phyloP scores from a whole-genome alignment of 164 flowering plant genomes.

The Vitis riparia region DNA sequence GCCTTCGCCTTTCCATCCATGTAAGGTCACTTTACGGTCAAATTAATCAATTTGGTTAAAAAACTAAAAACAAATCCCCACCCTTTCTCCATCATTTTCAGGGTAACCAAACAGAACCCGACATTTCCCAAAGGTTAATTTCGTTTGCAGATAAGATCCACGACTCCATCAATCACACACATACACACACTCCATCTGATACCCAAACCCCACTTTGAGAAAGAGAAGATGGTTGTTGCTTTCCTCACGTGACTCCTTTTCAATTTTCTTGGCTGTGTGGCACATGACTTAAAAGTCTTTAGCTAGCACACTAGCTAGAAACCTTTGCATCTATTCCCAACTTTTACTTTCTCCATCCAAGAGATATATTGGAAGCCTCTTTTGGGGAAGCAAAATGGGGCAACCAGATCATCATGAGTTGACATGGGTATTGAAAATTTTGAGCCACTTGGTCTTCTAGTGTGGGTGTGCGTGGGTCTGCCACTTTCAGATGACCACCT shows the following conservation, averaged over 20 bases:
- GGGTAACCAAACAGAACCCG: too few species aligned
- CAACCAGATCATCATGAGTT: background rate
- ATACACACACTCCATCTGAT: background rate
- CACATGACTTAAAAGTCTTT: background rate
- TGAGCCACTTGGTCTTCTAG: background rate
- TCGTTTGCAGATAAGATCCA: too few species aligned
- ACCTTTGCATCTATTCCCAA: constrained; percentile 10
- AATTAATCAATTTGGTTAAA: too few species aligned
- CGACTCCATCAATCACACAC: background rate
- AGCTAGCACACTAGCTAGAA: too few species aligned
- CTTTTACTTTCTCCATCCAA: background rate
- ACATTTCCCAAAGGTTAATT: too few species aligned
- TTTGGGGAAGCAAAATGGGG: constrained; percentile 3
- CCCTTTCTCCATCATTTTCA: too few species aligned
- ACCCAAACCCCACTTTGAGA: too few species aligned
- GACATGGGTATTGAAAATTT: too few species aligned
- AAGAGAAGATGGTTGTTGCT: background rate
- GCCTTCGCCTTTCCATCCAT: too few species aligned
- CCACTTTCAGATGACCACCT: constrained; percentile 28
- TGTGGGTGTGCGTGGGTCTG: constrained; percentile 14
- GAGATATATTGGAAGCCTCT: background rate
- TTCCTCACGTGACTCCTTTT: constrained; percentile 10
- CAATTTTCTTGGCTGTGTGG: background rate
- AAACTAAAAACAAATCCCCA: too few species aligned
- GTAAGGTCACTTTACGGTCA: too few species aligned